Percentiles rank a stretch among this genome's conserved stretches.
These are phyloP conservation scores for Coix lacrymajobi DNA, from an alignment of 176 grass and related monocot species.

Conservation along the genomic window DNA sequence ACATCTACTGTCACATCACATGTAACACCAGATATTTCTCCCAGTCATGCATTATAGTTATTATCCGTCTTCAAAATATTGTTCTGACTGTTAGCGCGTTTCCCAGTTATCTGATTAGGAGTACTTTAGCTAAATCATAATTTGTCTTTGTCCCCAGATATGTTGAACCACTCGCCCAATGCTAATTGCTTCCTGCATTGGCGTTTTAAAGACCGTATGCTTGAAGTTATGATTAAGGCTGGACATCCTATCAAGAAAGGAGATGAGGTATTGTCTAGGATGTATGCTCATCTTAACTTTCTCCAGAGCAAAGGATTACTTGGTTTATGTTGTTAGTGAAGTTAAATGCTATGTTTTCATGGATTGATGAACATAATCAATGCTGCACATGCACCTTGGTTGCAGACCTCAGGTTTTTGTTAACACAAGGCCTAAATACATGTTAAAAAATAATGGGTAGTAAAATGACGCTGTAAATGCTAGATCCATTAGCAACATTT, in stretches of 20 bases:
- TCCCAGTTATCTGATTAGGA: not conserved
- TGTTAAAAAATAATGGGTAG: not conserved
- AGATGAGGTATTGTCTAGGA: conserved; percentile 66
- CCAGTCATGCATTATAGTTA: not conserved
- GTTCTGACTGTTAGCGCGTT: not conserved
- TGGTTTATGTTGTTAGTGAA: not conserved
- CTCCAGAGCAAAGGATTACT: not conserved
- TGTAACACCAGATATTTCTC: not conserved
- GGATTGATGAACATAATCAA: not conserved
- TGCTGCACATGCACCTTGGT: not conserved
- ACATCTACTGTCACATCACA: not conserved
- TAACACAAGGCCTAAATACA: not conserved
- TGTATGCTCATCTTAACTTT: not conserved
- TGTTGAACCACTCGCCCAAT: conserved; percentile 94
- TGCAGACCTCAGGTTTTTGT: not conserved
- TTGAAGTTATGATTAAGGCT: conserved; percentile 98
- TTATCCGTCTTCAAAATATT: not conserved
- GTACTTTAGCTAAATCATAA: not conserved
- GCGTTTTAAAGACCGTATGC: conserved; percentile 93
- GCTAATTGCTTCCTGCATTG: conserved; percentile 97
- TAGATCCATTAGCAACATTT: not conserved
- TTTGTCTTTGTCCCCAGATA: conserved; percentile 57
- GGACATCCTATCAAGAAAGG: conserved; percentile 74
- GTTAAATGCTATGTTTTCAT: not conserved
- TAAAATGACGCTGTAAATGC: not conserved